Evolutionary conservation across 2,329 filamentous ascomycete genomes (phyloP).

Genomic region (Plectosphaerella cucumerina): DNA sequence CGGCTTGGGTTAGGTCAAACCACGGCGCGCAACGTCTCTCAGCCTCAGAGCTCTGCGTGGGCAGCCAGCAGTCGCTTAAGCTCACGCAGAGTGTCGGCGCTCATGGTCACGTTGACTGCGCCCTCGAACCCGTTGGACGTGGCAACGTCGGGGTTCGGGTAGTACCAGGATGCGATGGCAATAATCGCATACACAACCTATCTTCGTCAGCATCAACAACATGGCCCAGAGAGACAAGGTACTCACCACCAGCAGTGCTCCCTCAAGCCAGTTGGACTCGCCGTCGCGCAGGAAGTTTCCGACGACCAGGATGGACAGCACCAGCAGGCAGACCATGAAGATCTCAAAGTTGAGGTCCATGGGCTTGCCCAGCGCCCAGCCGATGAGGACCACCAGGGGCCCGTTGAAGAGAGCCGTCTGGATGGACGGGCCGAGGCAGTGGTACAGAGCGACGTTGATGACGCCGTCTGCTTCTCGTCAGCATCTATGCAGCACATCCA

Average conservation of each 20-base stretch:
- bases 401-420: conserved; percentile 74
- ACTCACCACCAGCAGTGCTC: conserved; percentile 60
- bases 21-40: too few species aligned
- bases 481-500: background rate
- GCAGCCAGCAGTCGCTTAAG: conserved; percentile 18
- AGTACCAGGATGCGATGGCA: conserved; percentile 40
- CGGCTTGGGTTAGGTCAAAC: too few species aligned
- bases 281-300: conserved; percentile 72
- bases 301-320: conserved; percentile 70
- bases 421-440: conserved; percentile 69
- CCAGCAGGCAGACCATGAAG: conserved; percentile 69
- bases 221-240: accelerated
- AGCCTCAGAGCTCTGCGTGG: too few species aligned
- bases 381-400: conserved; percentile 66
- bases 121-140: conserved; percentile 25
- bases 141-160: conserved; percentile 35
- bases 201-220: background rate
- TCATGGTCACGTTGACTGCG: conserved; percentile 24
- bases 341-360: conserved; percentile 73
- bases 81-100: conserved; percentile 20
- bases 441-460: conserved; percentile 67
- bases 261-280: conserved; percentile 74
- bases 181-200: conserved; percentile 38
- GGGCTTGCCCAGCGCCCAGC: conserved; percentile 60
- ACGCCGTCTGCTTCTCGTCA: conserved; percentile 40